These are phyloP conservation scores for Fusarium continuum DNA, from an alignment of 2,329 filamentous ascomycete genomes.

Conservation along the genomic window DNA sequence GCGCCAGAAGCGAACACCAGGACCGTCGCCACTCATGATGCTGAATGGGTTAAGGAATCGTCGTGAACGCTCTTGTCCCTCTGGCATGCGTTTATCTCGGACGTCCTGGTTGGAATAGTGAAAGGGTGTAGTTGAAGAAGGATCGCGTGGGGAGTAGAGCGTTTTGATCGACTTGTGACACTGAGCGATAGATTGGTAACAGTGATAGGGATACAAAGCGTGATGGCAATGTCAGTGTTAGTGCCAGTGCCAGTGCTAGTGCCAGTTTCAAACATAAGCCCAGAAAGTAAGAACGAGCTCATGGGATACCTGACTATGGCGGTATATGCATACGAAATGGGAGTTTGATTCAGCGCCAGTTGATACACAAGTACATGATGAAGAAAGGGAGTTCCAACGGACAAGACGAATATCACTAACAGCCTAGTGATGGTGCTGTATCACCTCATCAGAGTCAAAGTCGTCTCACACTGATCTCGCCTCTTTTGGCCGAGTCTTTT, in stretches of 20 bases:
- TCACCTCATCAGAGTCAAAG: conserved; percentile 29
- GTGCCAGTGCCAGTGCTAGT: neutral
- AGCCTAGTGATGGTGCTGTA: neutral
- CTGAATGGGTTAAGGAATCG: conserved; percentile 8
- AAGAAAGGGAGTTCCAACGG: conserved; percentile 1
- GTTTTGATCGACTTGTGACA: conserved; percentile 1
- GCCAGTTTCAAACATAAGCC: neutral
- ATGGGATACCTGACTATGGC: neutral
- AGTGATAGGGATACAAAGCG: conserved; percentile 2
- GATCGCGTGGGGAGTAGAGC: neutral
- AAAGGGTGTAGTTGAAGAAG: neutral
- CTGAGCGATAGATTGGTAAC: neutral
- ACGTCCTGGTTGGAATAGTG: neutral
- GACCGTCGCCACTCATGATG: conserved; percentile 36
- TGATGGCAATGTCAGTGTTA: neutral
- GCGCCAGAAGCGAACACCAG: conserved; percentile 44
- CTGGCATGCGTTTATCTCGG: conserved; percentile 3
- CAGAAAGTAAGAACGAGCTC: neutral
- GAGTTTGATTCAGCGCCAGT: neutral
- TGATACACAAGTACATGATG: neutral
- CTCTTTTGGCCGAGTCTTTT: conserved; percentile 1
- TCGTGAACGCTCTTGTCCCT: conserved; percentile 5
- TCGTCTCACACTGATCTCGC: conserved; percentile 26
- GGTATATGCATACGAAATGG: neutral
- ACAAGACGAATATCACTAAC: neutral